Base-by-base conservation (phyloP, 805 yeast genomes). In the Yarrowia sp. region DNA sequence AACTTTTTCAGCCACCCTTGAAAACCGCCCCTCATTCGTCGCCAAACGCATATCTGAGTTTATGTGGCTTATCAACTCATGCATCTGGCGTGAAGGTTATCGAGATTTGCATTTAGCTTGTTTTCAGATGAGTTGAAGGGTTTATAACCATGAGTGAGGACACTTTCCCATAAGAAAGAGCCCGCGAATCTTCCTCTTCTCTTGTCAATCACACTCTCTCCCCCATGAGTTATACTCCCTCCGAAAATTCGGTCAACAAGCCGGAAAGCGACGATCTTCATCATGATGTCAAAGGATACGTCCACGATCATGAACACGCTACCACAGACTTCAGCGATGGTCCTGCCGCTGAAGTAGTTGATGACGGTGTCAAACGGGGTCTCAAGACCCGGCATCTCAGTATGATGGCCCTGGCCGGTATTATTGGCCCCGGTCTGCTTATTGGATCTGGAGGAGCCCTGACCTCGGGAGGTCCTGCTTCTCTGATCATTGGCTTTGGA, bases 381-480 rank as follows among this genome's bases (percentile, higher is more conserved):
- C 75, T 88, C 64, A 86, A 84, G 72, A 83, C 85, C 50, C 82
- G 93, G 74, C 94, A 90, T 75, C 77, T 90, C 71, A 87, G 88
- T 69, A 87, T 89, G 91, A 90, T 90, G 78, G 92, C 95, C 63
- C 81, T 90, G 70, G 95, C 94, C 71, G 93, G 94, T 50, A 84
- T 89, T 69, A 90, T 91, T 72, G 97, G 96, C 72, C 88, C 94
- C 9, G 96, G 95, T 74, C 80, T 91, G 64, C 86, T 91, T 70
- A 89, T 91, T 39, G 84, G 86, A 38, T 80, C 85, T 0, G 86
- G 87, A 15, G 81, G 81, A 40, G 82, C 87, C 7, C 77, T 85
- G 47, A 76, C 79, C 38, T 73, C 72, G 10, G 86, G 86, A 65
- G 86, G 86, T 10, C 85, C 85, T 9, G 85, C 82, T 5, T 83